Conservation (phyloP, 805 yeast genomes). For the Maudiozyma serrabonitensis region DNA sequence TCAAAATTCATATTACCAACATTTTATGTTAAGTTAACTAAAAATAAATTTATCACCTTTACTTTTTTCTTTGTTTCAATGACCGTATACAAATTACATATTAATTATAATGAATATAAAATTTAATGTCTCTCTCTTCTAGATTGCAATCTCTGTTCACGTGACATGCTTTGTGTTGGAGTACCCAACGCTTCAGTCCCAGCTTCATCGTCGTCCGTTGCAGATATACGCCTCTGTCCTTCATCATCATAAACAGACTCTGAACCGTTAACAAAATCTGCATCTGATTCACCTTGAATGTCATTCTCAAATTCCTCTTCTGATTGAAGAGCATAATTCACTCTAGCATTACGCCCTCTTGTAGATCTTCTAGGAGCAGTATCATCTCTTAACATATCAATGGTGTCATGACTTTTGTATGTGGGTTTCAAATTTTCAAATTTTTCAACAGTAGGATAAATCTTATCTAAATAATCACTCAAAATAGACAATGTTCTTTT, state of each 20-base stretch:
- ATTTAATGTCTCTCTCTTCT: no score
- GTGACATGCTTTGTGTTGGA: not conserved
- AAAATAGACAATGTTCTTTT: slow-evolving; percentile 14
- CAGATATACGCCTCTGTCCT: not conserved
- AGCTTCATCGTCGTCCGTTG: not conserved
- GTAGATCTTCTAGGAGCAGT: slow-evolving; percentile 7
- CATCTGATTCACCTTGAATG: slow-evolving; percentile 1
- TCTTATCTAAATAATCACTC: slow-evolving; percentile 13
- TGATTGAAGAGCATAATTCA: slow-evolving; percentile 2
- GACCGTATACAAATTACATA: no score
- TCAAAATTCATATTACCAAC: no score
- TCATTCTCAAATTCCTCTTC: slow-evolving; percentile 5
- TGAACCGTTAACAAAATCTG: not conserved
- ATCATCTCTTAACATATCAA: not conserved
- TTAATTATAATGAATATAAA: no score
- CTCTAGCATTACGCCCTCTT: slow-evolving; percentile 5
- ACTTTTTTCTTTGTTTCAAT: no score
- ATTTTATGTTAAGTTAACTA: no score
- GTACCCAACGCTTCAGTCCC: not conserved
- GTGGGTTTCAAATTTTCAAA: slow-evolving; percentile 42
- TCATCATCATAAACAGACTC: not conserved
- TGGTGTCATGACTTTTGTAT: slow-evolving; percentile 1
- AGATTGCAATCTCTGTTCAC: no score
- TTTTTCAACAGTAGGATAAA: slow-evolving; percentile 40
- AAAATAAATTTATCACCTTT: no score